Evolutionary conservation across 345 rosid species (phyloP).

Genomic region (Bruguiera gymnorhiza): DNA sequence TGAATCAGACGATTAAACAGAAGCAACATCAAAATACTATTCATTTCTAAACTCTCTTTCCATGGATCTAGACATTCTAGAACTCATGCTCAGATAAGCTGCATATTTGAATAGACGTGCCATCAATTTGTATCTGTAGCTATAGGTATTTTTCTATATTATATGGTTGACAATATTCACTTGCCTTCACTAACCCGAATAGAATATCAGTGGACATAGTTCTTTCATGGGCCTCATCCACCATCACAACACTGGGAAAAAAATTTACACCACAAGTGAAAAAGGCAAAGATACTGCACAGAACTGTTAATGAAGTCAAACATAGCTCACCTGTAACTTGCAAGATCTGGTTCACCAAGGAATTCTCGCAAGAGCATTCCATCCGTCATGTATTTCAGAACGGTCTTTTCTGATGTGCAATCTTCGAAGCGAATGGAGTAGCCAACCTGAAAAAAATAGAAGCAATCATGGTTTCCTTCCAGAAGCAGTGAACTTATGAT

Average conservation of each 20-base stretch:
- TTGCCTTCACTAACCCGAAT: slow-evolving; percentile 90
- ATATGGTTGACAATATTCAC: slow-evolving; percentile 9
- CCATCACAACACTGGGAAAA: slow-evolving; percentile 79
- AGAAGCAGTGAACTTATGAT: neutral
- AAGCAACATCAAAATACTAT: neutral
- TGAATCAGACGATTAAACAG: slow-evolving; percentile 9
- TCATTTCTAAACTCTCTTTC: neutral
- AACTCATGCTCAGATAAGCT: neutral
- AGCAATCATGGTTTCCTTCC: slow-evolving; percentile 6
- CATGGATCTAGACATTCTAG: neutral
- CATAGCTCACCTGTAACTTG: slow-evolving; percentile 67
- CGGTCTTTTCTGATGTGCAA: slow-evolving; percentile 92
- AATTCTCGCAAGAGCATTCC: slow-evolving; percentile 95
- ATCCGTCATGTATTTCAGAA: slow-evolving; percentile 94
- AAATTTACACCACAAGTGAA: slow-evolving; percentile 17
- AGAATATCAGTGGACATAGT: slow-evolving; percentile 94
- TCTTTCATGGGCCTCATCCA: slow-evolving; percentile 99
- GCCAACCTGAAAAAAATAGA: slow-evolving; percentile 59
- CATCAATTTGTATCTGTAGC: neutral
- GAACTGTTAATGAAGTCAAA: neutral
- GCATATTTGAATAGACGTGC: neutral
- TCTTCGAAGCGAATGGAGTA: slow-evolving; percentile 98
- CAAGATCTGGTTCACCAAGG: slow-evolving; percentile 89
- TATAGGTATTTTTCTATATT: neutral
- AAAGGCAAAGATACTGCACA: neutral